These are phyloP conservation scores for Litchi chinensis DNA, from an alignment of 345 rosid species.

Conservation along the genomic window DNA sequence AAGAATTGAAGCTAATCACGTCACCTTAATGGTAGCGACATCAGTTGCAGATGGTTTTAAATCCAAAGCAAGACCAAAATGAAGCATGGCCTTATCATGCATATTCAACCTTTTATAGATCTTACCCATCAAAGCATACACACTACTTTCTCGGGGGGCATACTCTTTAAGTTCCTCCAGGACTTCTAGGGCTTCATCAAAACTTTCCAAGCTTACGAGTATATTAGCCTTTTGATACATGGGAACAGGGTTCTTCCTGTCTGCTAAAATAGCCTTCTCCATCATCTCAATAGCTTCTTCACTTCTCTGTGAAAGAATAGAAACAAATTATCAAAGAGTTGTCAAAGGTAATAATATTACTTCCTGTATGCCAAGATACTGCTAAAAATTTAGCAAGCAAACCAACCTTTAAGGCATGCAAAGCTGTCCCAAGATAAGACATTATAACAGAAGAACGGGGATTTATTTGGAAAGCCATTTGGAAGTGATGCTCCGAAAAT, in stretches of 20 bases:
- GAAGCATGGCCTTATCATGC: conserved; percentile 91
- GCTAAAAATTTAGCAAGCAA: conserved; percentile 7
- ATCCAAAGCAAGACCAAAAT: conserved; percentile 94
- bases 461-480: conserved; percentile 83
- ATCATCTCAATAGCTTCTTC: conserved; percentile 87
- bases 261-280: conserved; percentile 91
- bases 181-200: conserved; percentile 88
- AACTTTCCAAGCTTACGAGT: conserved; percentile 69
- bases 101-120: conserved; percentile 73
- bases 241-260: conserved; percentile 93
- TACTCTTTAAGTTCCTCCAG: conserved; percentile 92
- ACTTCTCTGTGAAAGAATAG: conserved; percentile 62
- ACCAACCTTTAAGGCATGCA: conserved; percentile 79
- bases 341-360: not conserved
- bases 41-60: conserved; percentile 94
- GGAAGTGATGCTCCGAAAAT: conserved; percentile 95
- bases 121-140: conserved; percentile 93
- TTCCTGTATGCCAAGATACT: conserved; percentile 11
- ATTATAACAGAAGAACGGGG: conserved; percentile 91
- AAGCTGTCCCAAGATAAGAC: conserved; percentile 91
- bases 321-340: conserved; percentile 12
- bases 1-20: conserved; percentile 37
- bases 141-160: conserved; percentile 93
- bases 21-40: conserved; percentile 90
- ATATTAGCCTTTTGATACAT: conserved; percentile 97